phyloP scores from a whole-genome alignment of 768 basidiomycete genomes.

The Lactarius evosmus region DNA sequence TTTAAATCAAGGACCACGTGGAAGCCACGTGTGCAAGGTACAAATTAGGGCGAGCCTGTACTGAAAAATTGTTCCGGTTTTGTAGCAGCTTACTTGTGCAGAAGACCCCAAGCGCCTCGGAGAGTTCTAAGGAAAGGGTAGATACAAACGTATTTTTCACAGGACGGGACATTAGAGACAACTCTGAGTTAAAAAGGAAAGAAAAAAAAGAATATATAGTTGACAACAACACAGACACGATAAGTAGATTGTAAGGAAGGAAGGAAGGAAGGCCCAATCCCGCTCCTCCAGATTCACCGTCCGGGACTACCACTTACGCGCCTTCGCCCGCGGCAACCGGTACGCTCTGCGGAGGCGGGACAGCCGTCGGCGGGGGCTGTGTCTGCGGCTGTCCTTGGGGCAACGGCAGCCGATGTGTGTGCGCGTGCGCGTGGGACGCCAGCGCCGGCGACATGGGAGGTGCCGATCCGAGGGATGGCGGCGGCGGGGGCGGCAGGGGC shows the following conservation, averaged over 20 bases:
- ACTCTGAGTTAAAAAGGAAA: neutral
- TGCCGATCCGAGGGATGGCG: neutral
- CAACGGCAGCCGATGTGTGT: slow-evolving; percentile 18
- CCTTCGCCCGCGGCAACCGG: slow-evolving; percentile 21
- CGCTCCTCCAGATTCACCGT: neutral
- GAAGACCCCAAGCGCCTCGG: neutral
- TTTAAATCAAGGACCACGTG: neutral
- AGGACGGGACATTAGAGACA: neutral
- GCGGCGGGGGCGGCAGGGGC: neutral
- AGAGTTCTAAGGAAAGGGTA: neutral
- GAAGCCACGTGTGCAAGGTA: neutral
- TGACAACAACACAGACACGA: neutral
- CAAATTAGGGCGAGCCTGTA: no score
- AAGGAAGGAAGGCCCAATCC: no score
- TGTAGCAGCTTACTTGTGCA: no score
- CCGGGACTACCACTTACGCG: slow-evolving; percentile 2
- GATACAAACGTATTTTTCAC: neutral
- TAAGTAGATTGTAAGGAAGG: neutral
- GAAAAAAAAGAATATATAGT: neutral
- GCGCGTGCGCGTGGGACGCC: neutral
- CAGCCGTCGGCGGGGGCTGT: slow-evolving; percentile 5
- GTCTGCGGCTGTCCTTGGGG: slow-evolving; percentile 3
- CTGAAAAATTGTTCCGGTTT: no score
- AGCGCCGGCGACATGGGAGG: neutral
- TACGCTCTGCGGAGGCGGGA: slow-evolving; percentile 14